Evolutionary conservation across 2,329 filamentous ascomycete genomes (phyloP).

Genomic region (Fusarium drepaniforme): DNA sequence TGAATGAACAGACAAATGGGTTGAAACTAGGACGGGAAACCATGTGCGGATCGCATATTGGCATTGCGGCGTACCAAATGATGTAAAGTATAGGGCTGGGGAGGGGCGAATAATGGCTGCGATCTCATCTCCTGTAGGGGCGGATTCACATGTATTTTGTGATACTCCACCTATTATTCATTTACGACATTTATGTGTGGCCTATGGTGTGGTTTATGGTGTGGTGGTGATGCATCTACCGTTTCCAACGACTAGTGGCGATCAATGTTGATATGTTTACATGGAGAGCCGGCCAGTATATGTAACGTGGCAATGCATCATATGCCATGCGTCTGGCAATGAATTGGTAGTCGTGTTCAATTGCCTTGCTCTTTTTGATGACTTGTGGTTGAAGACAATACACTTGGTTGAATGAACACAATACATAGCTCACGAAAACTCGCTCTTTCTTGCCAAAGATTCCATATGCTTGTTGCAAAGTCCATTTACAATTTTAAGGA

Average conservation of each 20-base stretch:
- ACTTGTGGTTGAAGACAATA: background rate
- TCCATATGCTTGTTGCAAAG: no score
- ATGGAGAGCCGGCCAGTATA: background rate
- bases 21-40: constrained; percentile 25
- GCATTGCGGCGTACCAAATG: constrained; percentile 36
- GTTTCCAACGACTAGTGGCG: background rate
- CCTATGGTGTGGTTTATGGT: no score
- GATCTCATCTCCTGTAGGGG: constrained; percentile 47
- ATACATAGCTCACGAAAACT: background rate
- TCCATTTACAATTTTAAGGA: background rate
- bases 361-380: background rate
- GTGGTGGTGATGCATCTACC: background rate
- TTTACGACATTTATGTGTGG: constrained; percentile 35
- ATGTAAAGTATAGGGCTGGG: constrained; percentile 44
- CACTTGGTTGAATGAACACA: background rate
- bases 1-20: constrained; percentile 33
- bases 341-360: background rate
- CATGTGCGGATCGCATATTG: constrained; percentile 34
- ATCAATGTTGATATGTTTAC: background rate
- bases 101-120: constrained; percentile 41
- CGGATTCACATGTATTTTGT: constrained; percentile 45
- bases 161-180: constrained; percentile 41
- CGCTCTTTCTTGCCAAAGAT: background rate
- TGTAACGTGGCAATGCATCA: background rate
- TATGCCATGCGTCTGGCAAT: background rate